Evolutionary conservation across 306 rosid genomes (phyloP).

Genomic region (Urtica urens): DNA sequence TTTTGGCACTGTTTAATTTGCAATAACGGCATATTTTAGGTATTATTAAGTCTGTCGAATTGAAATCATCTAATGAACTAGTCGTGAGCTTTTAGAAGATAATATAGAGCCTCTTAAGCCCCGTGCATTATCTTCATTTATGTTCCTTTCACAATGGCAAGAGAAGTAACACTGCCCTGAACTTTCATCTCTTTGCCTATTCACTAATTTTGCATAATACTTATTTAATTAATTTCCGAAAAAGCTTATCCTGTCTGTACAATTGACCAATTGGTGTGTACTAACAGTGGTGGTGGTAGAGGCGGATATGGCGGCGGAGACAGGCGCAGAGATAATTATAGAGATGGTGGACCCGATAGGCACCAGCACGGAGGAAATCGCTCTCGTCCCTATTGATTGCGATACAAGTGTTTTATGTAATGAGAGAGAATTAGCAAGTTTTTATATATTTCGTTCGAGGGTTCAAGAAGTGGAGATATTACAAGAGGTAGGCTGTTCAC

Average conservation of each 20-base stretch:
- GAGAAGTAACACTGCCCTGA: no score
- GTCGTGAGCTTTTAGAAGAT: no score
- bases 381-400: slow-evolving; percentile 84
- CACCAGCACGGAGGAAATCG: slow-evolving; percentile 88
- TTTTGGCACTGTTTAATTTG: no score
- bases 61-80: no score
- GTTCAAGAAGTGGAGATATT: slow-evolving; percentile 78
- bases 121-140: no score
- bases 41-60: no score
- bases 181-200: not conserved
- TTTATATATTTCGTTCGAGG: slow-evolving; percentile 61
- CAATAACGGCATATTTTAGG: no score
- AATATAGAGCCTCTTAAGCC: no score
- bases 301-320: slow-evolving; percentile 93
- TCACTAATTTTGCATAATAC: not conserved
- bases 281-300: slow-evolving; percentile 64
- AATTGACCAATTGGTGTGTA: slow-evolving; percentile 12
- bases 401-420: slow-evolving; percentile 59
- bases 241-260: not conserved
- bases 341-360: slow-evolving; percentile 89
- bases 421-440: slow-evolving; percentile 56
- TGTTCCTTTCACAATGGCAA: no score
- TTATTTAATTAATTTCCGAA: not conserved
- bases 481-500: slow-evolving; percentile 98
- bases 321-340: slow-evolving; percentile 75